Evolutionary conservation across 257 asterid species (phyloP).

Genomic region (Solanum sitiens): DNA sequence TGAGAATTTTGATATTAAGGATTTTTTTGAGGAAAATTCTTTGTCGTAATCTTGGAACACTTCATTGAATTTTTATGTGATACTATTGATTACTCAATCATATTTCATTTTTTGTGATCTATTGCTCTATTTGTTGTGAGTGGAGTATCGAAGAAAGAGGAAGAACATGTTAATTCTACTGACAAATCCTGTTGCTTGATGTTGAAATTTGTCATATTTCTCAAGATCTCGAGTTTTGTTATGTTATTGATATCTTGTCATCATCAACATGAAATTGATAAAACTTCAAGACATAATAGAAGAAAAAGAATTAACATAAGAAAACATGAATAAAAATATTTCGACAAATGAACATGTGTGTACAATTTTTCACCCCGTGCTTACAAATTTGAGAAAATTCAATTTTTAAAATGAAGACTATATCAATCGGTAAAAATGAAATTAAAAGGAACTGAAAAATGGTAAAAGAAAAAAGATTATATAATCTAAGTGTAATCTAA

Average conservation of each 20-base stretch:
- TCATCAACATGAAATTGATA: neutral
- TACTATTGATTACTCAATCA: neutral
- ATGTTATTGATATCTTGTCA: neutral
- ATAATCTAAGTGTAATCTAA: neutral
- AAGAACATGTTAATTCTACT: neutral
- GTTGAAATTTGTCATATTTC: neutral
- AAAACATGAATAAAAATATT: too few species aligned
- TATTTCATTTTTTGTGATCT: neutral
- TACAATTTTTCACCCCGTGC: neutral
- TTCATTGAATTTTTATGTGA: neutral
- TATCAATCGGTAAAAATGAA: neutral
- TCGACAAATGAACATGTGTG: neutral
- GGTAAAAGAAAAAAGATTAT: too few species aligned
- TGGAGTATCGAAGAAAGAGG: neutral
- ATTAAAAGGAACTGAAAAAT: neutral
- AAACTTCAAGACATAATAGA: neutral
- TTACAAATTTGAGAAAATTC: neutral
- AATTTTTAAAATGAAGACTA: neutral
- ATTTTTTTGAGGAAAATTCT: neutral
- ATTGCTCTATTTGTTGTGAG: neutral
- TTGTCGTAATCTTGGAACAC: neutral
- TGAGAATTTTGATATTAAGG: neutral
- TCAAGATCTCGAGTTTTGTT: neutral
- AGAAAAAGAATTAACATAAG: neutral
- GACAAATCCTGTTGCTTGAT: neutral